Evolutionary conservation across 441 rosid species (phyloP).

Genomic region (Euphorbia corollata): DNA sequence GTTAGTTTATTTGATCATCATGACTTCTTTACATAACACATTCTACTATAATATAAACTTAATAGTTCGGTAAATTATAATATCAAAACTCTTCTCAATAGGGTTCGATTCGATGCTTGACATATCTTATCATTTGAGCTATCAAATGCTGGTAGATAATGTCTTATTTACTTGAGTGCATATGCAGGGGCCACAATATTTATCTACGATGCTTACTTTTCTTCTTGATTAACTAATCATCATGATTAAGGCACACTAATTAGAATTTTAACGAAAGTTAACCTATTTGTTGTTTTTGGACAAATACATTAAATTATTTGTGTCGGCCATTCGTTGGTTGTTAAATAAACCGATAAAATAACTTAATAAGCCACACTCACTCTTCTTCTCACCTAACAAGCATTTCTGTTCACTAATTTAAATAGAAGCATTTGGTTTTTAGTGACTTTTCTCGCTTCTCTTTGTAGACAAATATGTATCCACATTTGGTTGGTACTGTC

Average conservation of each 20-base stretch:
- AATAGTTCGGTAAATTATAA: too few relatives aligned
- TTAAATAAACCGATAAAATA: too few relatives aligned
- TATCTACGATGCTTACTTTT: conserved; percentile 9
- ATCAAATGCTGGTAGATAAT: too few relatives aligned
- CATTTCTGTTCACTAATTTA: not conserved
- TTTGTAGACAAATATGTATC: not conserved
- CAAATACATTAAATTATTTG: conserved; percentile 11
- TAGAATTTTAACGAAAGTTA: not conserved
- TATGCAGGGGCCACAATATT: too few relatives aligned
- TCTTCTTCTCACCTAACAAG: conserved; percentile 5
- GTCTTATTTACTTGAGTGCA: too few relatives aligned
- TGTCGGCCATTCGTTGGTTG: conserved; percentile 19
- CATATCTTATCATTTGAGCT: too few relatives aligned
- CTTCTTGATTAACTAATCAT: conserved; percentile 17
- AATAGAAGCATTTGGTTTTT: too few relatives aligned
- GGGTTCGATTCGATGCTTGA: too few relatives aligned
- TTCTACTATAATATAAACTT: too few relatives aligned
- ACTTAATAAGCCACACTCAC: conserved; percentile 13
- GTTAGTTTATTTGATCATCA: too few relatives aligned
- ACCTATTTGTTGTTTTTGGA: not conserved
- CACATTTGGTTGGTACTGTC: not conserved
- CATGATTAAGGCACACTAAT: conserved; percentile 14
- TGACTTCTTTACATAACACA: too few relatives aligned
- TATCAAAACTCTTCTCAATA: too few relatives aligned
- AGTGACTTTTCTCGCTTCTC: not conserved